Conservation (phyloP, 495 filamentous ascomycete species). For the Talaromyces proteolyticus region DNA sequence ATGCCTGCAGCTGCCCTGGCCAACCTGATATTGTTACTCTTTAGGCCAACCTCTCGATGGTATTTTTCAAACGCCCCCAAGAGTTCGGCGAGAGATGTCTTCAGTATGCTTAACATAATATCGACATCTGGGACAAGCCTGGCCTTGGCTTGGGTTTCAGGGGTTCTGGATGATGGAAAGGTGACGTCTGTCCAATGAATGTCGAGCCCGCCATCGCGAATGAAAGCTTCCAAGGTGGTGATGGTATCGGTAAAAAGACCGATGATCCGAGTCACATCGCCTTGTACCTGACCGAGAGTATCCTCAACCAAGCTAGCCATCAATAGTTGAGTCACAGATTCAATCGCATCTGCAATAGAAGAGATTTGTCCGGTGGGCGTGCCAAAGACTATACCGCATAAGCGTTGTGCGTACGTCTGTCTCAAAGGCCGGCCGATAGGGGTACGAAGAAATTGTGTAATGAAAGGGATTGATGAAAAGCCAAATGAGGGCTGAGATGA, state of each 20-base stretch:
- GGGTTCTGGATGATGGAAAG: slow-evolving; percentile 34
- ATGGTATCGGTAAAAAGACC: slow-evolving; percentile 62
- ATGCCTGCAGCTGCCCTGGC: slow-evolving; percentile 58
- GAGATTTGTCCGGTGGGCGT: slow-evolving; percentile 58
- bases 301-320: slow-evolving; percentile 77
- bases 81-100: slow-evolving; percentile 52
- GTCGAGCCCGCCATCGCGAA: slow-evolving; percentile 37
- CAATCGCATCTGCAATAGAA: slow-evolving; percentile 63
- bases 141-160: slow-evolving; percentile 31
- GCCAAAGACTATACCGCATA: slow-evolving; percentile 60
- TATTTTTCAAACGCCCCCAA: slow-evolving; percentile 66
- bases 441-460: slow-evolving; percentile 34
- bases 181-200: slow-evolving; percentile 81
- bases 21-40: slow-evolving; percentile 57
- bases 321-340: slow-evolving; percentile 61
- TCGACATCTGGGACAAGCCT: slow-evolving; percentile 53
- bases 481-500: slow-evolving; percentile 24
- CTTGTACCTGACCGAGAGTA: slow-evolving; percentile 77
- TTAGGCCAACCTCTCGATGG: slow-evolving; percentile 57
- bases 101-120: slow-evolving; percentile 52
- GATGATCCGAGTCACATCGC: slow-evolving; percentile 67
- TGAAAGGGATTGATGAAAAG: slow-evolving; percentile 25
- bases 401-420: slow-evolving; percentile 57
- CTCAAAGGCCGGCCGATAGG: slow-evolving; percentile 65
- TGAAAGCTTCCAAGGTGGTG: slow-evolving; percentile 63